Evolutionary conservation across 805 yeast genomes (phyloP), one percentile per base, ranked within the genome.

Genomic region (Myxozyma udenii): DNA sequence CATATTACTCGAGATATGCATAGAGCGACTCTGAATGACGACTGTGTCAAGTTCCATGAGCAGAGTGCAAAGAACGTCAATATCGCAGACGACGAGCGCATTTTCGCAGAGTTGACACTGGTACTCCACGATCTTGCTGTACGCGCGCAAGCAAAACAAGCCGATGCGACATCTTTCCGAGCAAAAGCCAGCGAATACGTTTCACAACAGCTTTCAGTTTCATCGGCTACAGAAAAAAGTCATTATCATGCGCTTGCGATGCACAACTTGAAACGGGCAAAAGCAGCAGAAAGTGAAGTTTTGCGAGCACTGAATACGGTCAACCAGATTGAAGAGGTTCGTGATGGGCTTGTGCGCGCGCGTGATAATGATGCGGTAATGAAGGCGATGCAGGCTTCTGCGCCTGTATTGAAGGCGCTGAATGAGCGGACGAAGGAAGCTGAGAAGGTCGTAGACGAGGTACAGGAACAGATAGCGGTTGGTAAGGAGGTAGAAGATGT

Each of bases 321-420:
- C 14, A 28, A 28, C 14, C 33, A 28, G 14, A 9, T 28, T 9
- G 33, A 28, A 28, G 33, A 28, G 14, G 33, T 28, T 28, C 9
- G 14, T 9, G 33, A 9, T 28, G 9, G 12, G 9, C 14, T 55
- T 12, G 54, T 53, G 24, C 19, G 37, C 12, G 60, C 60, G 16
- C 44, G 36, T 19, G 48, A 43, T 35, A 53, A 55, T 26, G 33
- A 48, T 16, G 52, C 54, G 23, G 46, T 55, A 32, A 32, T 46
- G 18, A 28, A 19, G 46, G 63, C 71, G 62, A 61, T 71, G 47
- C 64, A 61, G 22, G 68, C 66, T 26, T 64, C 68, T 3, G 73
- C 86, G 28, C 76, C 66, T 2, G 79, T 76, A 58, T 71, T 91
- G 54, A 64, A 74, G 35, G 26, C 50, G 23, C 65, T 78, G 41